These are phyloP conservation scores for Boletus subcaerulescens DNA, from an alignment of 768 basidiomycete species.

Conservation along the genomic window DNA sequence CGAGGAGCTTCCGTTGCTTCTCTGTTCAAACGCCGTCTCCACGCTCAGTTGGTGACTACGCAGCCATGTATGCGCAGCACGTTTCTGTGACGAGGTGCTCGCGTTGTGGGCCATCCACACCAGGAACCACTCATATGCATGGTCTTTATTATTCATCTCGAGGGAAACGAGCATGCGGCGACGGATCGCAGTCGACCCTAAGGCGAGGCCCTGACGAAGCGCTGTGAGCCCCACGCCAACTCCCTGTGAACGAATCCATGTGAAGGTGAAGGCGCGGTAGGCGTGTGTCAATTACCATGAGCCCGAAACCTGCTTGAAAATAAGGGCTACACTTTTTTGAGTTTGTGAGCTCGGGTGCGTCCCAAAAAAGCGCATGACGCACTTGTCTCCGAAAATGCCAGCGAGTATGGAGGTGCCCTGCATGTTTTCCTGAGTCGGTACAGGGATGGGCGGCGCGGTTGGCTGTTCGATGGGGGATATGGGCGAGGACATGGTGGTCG, in stretches of 20 bases:
- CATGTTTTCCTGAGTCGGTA: conserved; percentile 7
- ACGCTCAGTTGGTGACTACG: conserved; percentile 93
- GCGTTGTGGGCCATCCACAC: conserved; percentile 88
- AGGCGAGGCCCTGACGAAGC: conserved; percentile 64
- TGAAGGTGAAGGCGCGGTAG: neutral
- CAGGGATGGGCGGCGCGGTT: neutral
- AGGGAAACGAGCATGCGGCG: conserved; percentile 91
- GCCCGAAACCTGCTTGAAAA: conserved; percentile 96
- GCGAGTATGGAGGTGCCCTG: conserved; percentile 33
- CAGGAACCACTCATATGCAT: conserved; percentile 94
- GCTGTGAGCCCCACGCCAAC: conserved; percentile 80
- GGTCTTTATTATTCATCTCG: conserved; percentile 95
- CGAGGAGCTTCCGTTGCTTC: conserved; percentile 87
- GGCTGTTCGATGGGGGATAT: neutral
- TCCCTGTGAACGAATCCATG: conserved; percentile 51
- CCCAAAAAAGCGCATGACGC: conserved; percentile 32
- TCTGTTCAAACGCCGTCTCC: conserved; percentile 85
- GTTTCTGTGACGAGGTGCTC: conserved; percentile 27
- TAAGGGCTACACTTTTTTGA: conserved; percentile 71
- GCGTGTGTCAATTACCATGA: conserved; percentile 64
- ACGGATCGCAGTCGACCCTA: conserved; percentile 73
- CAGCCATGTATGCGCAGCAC: conserved; percentile 42
- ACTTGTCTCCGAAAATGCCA: conserved; percentile 63
- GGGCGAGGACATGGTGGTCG: conserved; percentile 8
- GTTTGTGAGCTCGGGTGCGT: conserved; percentile 13